Percentiles rank a stretch among this genome's conserved stretches.
phyloP scores from a whole-genome alignment of 2,329 filamentous ascomycete species.

The Clonostachys sp. region DNA sequence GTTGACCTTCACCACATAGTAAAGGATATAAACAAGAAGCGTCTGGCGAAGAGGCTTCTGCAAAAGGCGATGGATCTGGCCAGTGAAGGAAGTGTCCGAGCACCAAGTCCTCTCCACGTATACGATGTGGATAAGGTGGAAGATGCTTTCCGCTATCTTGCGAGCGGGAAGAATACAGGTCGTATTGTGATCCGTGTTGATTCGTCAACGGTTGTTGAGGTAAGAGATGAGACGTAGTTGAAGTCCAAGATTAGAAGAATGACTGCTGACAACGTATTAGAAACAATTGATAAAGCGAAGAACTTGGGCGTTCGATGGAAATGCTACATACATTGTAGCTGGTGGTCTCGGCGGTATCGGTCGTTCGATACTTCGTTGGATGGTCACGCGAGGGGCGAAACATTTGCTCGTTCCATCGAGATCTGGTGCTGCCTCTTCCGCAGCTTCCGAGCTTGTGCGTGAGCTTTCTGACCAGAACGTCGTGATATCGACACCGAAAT shows the following conservation, averaged over 20 bases:
- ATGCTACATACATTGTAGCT: slow-evolving; percentile 10
- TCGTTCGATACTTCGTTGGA: slow-evolving; percentile 5
- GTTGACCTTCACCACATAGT: slow-evolving; percentile 5
- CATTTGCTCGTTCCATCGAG: slow-evolving; percentile 2
- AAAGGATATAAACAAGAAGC: background rate
- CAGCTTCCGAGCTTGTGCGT: background rate
- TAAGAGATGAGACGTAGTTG: slow-evolving; percentile 2
- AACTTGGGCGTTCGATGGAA: background rate
- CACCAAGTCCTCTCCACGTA: slow-evolving; percentile 2
- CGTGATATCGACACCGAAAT: background rate
- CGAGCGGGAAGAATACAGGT: slow-evolving; percentile 29
- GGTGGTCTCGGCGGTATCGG: slow-evolving; percentile 12
- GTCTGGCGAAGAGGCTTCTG: slow-evolving; percentile 19
- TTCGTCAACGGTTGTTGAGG: slow-evolving; percentile 5
- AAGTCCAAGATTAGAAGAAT: background rate
- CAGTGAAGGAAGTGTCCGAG: background rate
- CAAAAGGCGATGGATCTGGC: slow-evolving; percentile 14
- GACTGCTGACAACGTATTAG: background rate
- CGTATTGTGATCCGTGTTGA: slow-evolving; percentile 28
- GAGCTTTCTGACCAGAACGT: background rate
- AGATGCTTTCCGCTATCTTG: slow-evolving; percentile 32
- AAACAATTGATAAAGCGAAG: background rate
- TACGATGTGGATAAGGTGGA: slow-evolving; percentile 21
- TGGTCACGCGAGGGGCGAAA: slow-evolving; percentile 10
- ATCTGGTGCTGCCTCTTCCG: background rate